Conservation (phyloP, 2,329 filamentous ascomycete genomes). For the Cercospora sojina region DNA sequence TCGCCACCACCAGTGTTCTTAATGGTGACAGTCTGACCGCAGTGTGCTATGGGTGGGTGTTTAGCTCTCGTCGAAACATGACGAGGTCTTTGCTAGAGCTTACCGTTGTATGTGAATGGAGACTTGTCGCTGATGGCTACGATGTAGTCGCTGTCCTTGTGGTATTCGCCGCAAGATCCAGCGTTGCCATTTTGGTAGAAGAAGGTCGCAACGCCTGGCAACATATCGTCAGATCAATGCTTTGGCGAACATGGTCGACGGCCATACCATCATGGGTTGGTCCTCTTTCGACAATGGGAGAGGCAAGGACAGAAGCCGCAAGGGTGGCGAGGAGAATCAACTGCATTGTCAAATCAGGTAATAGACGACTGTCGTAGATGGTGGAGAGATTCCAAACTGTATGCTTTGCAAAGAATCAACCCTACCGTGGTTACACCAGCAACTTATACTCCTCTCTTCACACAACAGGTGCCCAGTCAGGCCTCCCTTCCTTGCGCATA, state of each 20-base stretch:
- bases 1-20: constrained; percentile 14
- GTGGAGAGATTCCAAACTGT: neutral
- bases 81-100: no score
- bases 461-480: neutral
- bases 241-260: neutral
- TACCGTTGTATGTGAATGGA: constrained; percentile 14
- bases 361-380: neutral
- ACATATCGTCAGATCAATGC: neutral
- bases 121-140: constrained; percentile 11
- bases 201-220: constrained; percentile 9
- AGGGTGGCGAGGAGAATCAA: neutral
- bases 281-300: neutral
- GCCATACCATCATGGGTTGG: neutral
- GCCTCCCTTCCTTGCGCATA: neutral
- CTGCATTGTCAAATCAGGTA: neutral
- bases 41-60: constrained; percentile 11
- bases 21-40: constrained; percentile 17
- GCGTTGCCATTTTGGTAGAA: constrained; percentile 13
- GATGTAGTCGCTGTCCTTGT: constrained; percentile 14
- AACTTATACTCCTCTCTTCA: neutral
- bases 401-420: neutral
- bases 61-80: neutral
- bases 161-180: constrained; percentile 13
- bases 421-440: neutral
- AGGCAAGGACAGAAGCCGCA: neutral